These are phyloP conservation scores for Volvox carteri DNA, from an alignment of 163 green algal genomes.

Conservation along the genomic window DNA sequence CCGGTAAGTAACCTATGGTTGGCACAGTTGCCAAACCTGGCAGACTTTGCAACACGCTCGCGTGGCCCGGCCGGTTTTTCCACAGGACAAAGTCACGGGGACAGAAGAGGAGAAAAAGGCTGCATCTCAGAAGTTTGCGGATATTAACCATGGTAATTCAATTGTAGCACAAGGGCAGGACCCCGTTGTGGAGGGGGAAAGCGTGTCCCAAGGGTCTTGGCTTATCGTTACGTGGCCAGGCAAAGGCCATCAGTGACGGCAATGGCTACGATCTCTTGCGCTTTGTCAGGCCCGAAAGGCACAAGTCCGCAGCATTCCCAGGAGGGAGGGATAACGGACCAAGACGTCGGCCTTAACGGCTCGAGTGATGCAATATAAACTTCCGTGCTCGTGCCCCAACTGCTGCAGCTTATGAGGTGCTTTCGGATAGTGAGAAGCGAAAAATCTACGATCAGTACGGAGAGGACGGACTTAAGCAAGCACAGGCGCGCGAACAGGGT, in stretches of 20 bases:
- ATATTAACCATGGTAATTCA: slow-evolving; percentile 90
- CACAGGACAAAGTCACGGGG: slow-evolving; percentile 90
- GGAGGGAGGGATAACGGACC: too few relatives aligned
- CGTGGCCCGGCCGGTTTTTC: background rate
- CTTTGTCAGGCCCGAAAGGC: too few relatives aligned
- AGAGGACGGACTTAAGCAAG: slow-evolving; percentile 96
- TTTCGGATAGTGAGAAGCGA: slow-evolving; percentile 91
- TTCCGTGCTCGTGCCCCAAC: too few relatives aligned
- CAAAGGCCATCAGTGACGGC: too few relatives aligned
- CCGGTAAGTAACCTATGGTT: slow-evolving; percentile 71
- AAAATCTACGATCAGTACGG: slow-evolving; percentile 93
- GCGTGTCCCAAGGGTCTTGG: too few relatives aligned
- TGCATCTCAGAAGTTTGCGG: slow-evolving; percentile 95
- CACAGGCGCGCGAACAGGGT: slow-evolving; percentile 71
- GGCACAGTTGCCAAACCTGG: background rate
- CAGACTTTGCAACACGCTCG: background rate
- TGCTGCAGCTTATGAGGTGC: slow-evolving; percentile 93
- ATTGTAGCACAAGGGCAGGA: background rate
- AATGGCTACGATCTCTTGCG: too few relatives aligned
- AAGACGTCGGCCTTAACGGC: too few relatives aligned
- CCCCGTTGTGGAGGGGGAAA: too few relatives aligned
- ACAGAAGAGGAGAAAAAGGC: slow-evolving; percentile 89
- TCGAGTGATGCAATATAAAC: too few relatives aligned
- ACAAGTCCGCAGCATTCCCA: too few relatives aligned
- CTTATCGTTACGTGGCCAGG: too few relatives aligned